A percentile compares a stretch with the other conserved stretches of the same genome.
These are phyloP conservation scores for Piloderma croceum DNA, from an alignment of 768 basidiomycete species.

Conservation along the genomic window DNA sequence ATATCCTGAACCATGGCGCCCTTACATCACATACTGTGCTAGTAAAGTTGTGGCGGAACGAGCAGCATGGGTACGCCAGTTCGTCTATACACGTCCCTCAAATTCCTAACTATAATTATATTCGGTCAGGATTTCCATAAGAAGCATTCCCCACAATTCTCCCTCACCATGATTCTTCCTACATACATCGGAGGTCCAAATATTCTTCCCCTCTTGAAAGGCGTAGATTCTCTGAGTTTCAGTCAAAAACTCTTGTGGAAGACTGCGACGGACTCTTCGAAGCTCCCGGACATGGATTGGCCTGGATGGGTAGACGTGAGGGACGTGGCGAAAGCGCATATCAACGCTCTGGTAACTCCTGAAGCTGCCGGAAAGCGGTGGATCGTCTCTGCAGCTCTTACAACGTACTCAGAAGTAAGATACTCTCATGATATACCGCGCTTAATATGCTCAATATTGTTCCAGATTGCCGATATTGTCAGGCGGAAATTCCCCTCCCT, in stretches of 20 bases:
- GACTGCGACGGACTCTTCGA: background rate
- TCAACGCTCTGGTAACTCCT: conserved; percentile 7
- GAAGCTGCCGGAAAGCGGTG: background rate
- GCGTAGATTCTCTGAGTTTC: background rate
- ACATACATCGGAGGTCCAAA: conserved; percentile 6
- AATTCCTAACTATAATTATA: too few relatives aligned
- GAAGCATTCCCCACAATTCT: conserved; percentile 8
- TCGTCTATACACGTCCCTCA: too few relatives aligned
- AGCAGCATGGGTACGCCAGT: too few relatives aligned
- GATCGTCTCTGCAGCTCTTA: background rate
- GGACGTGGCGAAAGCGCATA: conserved; percentile 9
- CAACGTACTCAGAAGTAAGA: background rate
- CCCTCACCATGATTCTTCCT: conserved; percentile 14
- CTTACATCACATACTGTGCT: conserved; percentile 7
- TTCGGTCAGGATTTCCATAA: conserved; percentile 15
- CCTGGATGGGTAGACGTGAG: conserved; percentile 10
- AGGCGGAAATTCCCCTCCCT: background rate
- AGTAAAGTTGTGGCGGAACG: conserved; percentile 14
- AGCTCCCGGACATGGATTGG: background rate
- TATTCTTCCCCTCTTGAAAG: too few relatives aligned
- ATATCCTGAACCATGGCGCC: background rate
- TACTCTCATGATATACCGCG: background rate
- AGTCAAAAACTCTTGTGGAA: background rate
- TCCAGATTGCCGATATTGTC: background rate
- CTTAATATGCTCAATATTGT: background rate